These are phyloP conservation scores for Phalaenopsis aphrodite DNA, from an alignment of 106 monocot genomes.

Conservation along the genomic window DNA sequence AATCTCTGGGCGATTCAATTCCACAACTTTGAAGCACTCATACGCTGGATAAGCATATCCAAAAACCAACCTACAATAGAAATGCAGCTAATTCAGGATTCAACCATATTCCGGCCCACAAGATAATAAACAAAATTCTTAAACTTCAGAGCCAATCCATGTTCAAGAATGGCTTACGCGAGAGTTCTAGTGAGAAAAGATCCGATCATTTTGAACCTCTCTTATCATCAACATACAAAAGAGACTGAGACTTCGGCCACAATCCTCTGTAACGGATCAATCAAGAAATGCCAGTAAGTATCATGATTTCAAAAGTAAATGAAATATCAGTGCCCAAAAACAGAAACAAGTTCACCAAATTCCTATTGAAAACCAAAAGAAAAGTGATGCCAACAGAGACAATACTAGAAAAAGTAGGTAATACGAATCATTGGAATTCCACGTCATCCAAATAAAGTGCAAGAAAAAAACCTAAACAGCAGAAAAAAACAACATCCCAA, in stretches of 20 bases:
- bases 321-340: not conserved
- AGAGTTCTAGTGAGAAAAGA: conserved; percentile 32
- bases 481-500: not conserved
- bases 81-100: not conserved
- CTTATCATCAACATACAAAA: not conserved
- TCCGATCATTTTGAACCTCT: conserved; percentile 29
- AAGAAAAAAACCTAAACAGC: not conserved
- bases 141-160: not conserved
- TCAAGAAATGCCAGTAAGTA: not conserved
- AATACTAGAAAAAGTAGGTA: not conserved
- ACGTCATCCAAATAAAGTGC: too few relatives aligned
- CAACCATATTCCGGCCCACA: not conserved
- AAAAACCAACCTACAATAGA: conserved; percentile 41
- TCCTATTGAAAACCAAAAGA: not conserved
- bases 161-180: conserved; percentile 18
- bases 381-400: not conserved
- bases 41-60: conserved; percentile 72
- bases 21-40: conserved; percentile 63
- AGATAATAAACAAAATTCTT: not conserved
- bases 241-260: not conserved
- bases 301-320: not conserved
- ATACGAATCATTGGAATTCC: too few relatives aligned
- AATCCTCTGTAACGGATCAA: not conserved
- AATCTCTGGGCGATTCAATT: conserved; percentile 59
- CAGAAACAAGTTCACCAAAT: not conserved